Evolutionary conservation across 2,329 filamentous ascomycete genomes (phyloP), one percentile per base, ranked within the genome.

Genomic region (Alternaria burnsii): DNA sequence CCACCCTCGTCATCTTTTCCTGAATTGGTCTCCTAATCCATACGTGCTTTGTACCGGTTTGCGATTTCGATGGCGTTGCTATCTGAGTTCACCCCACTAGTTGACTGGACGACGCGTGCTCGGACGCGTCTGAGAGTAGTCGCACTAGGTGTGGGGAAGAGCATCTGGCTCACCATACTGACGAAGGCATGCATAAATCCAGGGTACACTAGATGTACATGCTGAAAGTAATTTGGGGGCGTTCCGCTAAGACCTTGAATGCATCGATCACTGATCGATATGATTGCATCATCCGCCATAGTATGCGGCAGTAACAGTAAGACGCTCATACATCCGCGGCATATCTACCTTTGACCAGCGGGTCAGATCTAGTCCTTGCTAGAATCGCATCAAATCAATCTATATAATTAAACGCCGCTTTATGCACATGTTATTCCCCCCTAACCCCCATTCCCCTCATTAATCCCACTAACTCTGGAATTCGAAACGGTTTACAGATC

Each of bases 401-500:
- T 22, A 41, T 5, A 24, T 20, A 24, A 34, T 24, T 14, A 16
- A 6, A 34, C 30, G 14, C 30, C 30, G 20, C 46, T 34, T 50
- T 22, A 11, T 14, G 20, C 11, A 20, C 30, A 36, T 6, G 2
- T 38, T 32, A 50, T 16, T n/a, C 50, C 7, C 36, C 48, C 28
- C 24, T 14, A 32, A 43, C 8, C 18, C 41, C 58, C 22, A 58
- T 24, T 32, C 54, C 32, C 32, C 20, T 16, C 24, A 58, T 48
- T 34, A 61, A 48, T 14, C 12, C 47, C n/a, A 52, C 34, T 16
- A 58, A n/a, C 22, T 59, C 56, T 12, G 34, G 30, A 14, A 74
- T 66, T 9, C 68, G 63, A 73, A 93, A 94, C 4, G 91, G 91
- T 73, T 94, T 94, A 8, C 89, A 89, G 41, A 94, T 89, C 46